Evolutionary conservation across 306 rosid species (phyloP).

Genomic region (Dalbergia cochinchinensis): DNA sequence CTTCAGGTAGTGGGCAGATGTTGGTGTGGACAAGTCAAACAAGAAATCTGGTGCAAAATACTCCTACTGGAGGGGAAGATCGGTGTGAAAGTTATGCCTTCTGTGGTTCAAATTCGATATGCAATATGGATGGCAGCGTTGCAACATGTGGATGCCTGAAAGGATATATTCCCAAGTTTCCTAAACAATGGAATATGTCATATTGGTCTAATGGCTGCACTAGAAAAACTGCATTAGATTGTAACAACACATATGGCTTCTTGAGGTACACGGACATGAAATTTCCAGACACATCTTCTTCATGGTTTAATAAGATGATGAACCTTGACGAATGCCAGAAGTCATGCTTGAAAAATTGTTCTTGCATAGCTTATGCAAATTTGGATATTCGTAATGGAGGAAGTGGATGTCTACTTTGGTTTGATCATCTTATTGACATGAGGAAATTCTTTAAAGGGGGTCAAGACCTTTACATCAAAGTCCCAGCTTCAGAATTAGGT

Average conservation of each 20-base stretch:
- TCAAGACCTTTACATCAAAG: constrained; percentile 47
- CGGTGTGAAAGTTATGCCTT: neutral
- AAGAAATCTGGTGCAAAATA: neutral
- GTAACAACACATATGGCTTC: neutral
- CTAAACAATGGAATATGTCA: neutral
- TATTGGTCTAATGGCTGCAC: neutral
- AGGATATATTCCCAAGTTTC: neutral
- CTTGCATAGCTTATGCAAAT: neutral
- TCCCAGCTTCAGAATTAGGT: constrained; percentile 54
- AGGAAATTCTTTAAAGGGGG: constrained; percentile 26
- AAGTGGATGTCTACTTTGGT: neutral
- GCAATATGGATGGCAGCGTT: neutral
- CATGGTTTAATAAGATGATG: neutral
- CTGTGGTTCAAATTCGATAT: constrained; percentile 7
- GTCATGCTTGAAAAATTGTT: neutral
- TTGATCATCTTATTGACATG: constrained; percentile 18
- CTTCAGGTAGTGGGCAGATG: neutral
- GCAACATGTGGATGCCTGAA: too few relatives aligned
- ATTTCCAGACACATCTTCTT: neutral
- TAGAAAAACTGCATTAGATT: neutral
- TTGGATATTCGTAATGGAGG: neutral
- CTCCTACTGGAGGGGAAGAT: neutral
- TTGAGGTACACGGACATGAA: neutral
- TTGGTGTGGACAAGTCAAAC: neutral
- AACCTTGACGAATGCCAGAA: neutral